Base-by-base conservation (phyloP, 2,329 filamentous ascomycete genomes). In the Fusarium redolens region DNA sequence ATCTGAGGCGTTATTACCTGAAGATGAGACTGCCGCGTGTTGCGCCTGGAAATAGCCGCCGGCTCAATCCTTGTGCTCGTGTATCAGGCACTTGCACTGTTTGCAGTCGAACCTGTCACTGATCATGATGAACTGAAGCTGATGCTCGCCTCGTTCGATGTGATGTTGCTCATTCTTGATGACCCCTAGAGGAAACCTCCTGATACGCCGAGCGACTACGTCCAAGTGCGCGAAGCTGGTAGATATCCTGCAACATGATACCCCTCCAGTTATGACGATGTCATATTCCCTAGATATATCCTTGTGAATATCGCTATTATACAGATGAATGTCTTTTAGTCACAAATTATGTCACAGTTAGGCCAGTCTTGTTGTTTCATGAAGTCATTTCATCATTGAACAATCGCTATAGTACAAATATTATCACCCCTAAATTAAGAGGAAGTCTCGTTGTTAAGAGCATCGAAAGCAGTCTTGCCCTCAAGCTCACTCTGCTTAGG, bases 381-480 rank as follows among this genome's bases (percentile, higher is more conserved):
- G 15, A 48, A 71, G n/a, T 73, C 66, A 60, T 72, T 66, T 69
- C 59, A 60, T 73, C 45, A 61, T 66, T 66, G 45, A 61, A 38
- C 61, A 61, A n/a, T 51, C n/a, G 60, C 48, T 72, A 61, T 70
- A 10, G 18, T 48, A 59, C 37, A 60, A 5, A 20, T 38, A 50
- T 61, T 14, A 37, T 33, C 28, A 28, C 65, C 14, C 22, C n/a
- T 28, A 33, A 31, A 40, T 75, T 72, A 82, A 20, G 78, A 77
- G 62, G 78, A 73, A 28, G 72, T 65, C 40, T 80, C 76, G 2
- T 71, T 65, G 28, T 79, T 73, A 61, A 84, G 71, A 43, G 66
- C 67, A 63, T 83, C 81, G 44, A 75, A 84, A 30, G 71, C 68
- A 10, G 78, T 79, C 69, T 77, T 75, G 28, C 66, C 78, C 5